A percentile compares a stretch with the other conserved stretches of the same genome.
Evolutionary conservation across 495 filamentous ascomycete genomes (phyloP).

Genomic region (Podospora pseudopauciseta): DNA sequence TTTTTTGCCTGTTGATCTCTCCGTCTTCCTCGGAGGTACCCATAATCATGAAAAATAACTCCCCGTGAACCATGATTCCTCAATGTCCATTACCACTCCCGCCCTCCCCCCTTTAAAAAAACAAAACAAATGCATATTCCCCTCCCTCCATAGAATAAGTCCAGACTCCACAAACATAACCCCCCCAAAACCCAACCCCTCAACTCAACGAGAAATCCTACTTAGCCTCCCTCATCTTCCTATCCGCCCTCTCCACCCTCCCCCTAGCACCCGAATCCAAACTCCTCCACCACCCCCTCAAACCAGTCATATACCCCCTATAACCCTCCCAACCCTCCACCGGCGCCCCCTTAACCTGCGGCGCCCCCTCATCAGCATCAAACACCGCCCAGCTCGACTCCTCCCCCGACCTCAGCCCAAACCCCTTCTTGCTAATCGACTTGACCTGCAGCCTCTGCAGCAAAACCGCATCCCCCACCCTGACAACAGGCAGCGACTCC

Average conservation of each 20-base stretch:
- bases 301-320: conserved; percentile 29
- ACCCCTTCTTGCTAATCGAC: conserved; percentile 46
- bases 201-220: background rate
- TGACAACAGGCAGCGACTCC: conserved; percentile 62
- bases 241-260: conserved; percentile 42
- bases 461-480: conserved; percentile 70
- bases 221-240: conserved; percentile 33
- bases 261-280: conserved; percentile 35
- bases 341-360: conserved; percentile 46
- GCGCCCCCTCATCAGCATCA: conserved; percentile 32
- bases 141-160: background rate
- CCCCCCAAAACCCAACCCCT: background rate
- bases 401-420: conserved; percentile 43
- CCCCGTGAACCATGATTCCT: too few species aligned
- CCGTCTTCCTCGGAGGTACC: too few species aligned
- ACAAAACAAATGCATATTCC: too few species aligned
- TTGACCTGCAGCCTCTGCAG: conserved; percentile 70
- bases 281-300: conserved; percentile 41
- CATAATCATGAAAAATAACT: too few species aligned
- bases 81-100: too few species aligned
- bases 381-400: conserved; percentile 63
- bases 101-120: too few species aligned
- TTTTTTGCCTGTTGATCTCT: too few species aligned
- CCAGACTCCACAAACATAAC: background rate
- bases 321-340: conserved; percentile 42